A percentile compares a stretch with the other conserved stretches of the same genome.
Conservation (phyloP, 1,284 basidiomycete species). For the Heterobasidion irregulare region DNA sequence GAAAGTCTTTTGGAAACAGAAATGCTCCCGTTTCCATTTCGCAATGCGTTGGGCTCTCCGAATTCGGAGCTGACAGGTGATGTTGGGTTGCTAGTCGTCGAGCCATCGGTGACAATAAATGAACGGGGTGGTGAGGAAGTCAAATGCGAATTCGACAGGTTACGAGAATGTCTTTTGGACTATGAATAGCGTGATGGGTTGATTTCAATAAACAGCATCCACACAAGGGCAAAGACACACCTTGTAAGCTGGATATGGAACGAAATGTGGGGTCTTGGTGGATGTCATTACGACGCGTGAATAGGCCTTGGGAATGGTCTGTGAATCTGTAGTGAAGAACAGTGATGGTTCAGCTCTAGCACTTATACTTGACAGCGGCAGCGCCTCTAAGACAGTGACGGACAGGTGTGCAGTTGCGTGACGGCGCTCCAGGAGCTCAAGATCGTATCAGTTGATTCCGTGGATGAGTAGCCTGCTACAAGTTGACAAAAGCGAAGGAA, state of each 20-base stretch:
- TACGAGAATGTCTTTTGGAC: conserved; percentile 66
- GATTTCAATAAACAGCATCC: background rate
- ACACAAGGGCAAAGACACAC: conserved; percentile 25
- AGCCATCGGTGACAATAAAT: conserved; percentile 1
- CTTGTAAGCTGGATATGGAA: conserved; percentile 72
- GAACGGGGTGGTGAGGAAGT: conserved; percentile 20
- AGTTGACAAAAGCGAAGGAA: no score
- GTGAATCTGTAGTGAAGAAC: no score
- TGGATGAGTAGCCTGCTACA: no score
- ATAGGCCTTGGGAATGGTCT: no score
- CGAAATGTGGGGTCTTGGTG: conserved; percentile 22
- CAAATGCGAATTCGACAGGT: conserved; percentile 32
- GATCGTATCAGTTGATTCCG: no score
- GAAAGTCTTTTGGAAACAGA: background rate
- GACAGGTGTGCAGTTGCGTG: no score
- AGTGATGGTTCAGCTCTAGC: no score
- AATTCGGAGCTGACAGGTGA: background rate
- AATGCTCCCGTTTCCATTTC: background rate
- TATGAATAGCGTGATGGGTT: conserved; percentile 17
- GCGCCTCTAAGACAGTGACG: no score
- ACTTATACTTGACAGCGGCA: no score
- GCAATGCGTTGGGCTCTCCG: background rate
- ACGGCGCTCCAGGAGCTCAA: no score
- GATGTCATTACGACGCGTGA: conserved; percentile 2
- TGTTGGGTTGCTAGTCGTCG: background rate